Percentiles rank a stretch among this genome's conserved stretches.
Evolutionary conservation across 176 grass and related monocot species (phyloP).

Genomic region (Microstegium vimineum): DNA sequence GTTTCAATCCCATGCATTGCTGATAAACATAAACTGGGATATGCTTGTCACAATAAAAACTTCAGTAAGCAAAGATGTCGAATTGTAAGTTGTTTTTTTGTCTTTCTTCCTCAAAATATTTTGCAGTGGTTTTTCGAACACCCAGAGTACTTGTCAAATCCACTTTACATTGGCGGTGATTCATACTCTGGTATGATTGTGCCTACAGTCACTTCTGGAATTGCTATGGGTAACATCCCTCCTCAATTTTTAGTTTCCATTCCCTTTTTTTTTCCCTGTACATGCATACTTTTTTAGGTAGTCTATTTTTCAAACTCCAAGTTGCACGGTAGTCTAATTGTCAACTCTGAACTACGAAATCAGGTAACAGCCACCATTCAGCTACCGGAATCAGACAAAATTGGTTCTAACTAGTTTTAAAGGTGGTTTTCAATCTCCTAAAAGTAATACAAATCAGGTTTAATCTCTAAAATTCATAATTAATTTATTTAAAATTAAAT

Average conservation of each 20-base stretch:
- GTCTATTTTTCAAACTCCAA: no score
- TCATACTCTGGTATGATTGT: constrained; percentile 59
- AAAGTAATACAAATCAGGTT: no score
- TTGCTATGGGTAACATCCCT: constrained; percentile 21
- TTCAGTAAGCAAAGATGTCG: neutral
- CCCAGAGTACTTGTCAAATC: constrained; percentile 50
- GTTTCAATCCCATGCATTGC: neutral
- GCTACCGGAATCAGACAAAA: no score
- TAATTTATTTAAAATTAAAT: no score
- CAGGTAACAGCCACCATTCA: no score
- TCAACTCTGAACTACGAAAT: no score
- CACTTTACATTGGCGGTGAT: constrained; percentile 66
- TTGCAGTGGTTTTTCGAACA: constrained; percentile 62
- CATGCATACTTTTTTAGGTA: no score
- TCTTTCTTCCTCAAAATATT: neutral
- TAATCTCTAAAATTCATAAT: no score
- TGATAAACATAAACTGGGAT: neutral
- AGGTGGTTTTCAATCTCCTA: no score
- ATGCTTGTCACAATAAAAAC: neutral
- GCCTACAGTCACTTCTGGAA: constrained; percentile 36
- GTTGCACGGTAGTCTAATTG: no score
- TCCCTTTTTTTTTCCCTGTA: no score
- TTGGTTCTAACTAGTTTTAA: no score
- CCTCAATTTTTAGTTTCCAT: neutral
- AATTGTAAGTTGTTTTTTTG: neutral